Percentiles rank a stretch among this genome's conserved stretches.
Evolutionary conservation across 192 early-diverging fungal species (phyloP).

Genomic region (Allomyces macrogynus): DNA sequence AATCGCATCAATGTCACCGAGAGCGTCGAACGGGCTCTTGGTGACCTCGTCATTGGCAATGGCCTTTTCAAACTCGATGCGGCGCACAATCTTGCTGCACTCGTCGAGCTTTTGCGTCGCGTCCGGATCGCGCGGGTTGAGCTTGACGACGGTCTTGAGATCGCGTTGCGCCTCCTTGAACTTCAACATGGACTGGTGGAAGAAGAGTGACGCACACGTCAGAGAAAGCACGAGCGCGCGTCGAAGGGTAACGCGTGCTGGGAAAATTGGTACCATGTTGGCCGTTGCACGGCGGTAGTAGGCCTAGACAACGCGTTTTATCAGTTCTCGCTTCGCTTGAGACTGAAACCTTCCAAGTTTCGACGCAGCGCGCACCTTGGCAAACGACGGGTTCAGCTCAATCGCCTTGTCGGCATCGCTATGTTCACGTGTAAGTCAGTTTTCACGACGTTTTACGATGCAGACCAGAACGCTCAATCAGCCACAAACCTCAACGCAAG

Average conservation of each 20-base stretch:
- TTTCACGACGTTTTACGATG: no score
- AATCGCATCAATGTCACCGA: conserved; percentile 44
- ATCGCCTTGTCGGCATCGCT: conserved; percentile 69
- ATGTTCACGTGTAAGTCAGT: background rate
- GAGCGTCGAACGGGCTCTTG: conserved; percentile 24
- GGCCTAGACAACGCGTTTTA: conserved; percentile 11
- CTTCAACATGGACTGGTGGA: conserved; percentile 32
- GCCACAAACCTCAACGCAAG: background rate
- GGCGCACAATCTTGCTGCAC: conserved; percentile 76
- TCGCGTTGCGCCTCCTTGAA: conserved; percentile 67
- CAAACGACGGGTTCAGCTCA: conserved; percentile 52
- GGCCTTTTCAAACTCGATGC: conserved; percentile 80
- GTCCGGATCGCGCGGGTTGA: background rate
- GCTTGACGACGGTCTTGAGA: conserved; percentile 31
- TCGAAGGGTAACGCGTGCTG: no score
- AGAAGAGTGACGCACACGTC: no score
- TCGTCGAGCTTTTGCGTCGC: conserved; percentile 29
- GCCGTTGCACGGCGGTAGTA: conserved; percentile 87
- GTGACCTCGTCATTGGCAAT: conserved; percentile 29
- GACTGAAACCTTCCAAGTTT: no score
- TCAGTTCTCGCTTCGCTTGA: no score
- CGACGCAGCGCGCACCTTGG: conserved; percentile 26
- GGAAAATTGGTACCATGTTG: conserved; percentile 29
- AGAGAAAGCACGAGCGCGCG: no score
- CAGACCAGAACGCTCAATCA: no score